Evolutionary conservation across 2,329 filamentous ascomycete species (phyloP), one percentile per base, ranked within the genome.

Genomic region (Alternaria sp.): DNA sequence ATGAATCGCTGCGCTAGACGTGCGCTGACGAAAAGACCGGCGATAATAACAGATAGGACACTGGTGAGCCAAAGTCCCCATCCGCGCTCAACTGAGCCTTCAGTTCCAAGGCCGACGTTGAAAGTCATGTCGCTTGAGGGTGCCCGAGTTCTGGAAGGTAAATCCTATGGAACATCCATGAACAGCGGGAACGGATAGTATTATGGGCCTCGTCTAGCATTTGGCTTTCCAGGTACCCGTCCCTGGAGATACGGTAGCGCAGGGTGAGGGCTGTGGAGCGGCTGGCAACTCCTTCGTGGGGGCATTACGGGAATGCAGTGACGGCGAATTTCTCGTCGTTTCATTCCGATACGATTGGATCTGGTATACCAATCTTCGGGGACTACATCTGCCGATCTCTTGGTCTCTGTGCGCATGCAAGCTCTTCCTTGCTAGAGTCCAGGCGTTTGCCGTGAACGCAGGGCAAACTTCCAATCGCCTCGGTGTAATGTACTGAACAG

Each of bases 1-100:
- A 62, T 43, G 9, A 59, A 39, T 30, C 69, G 59, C 42, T 72
- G 68, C 12, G 54, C 20, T 32, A 72, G 42, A 51, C 69, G 55
- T 28, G 65, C 68, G 18, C 36, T 46, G 3, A 72, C 65, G 41
- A 70, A 72, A 3, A 66, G 28, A 7, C 61, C 61, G 30, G 67
- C 63, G 3, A 70, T 52, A 1, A 65, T 43, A 16, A 72, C 66
- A 18, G 61, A 62, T n/a, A 70, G 57, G 20, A 70, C 68, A 44
- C 65, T 67, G 24, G 66, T 65, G 22, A 72, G 63, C 66, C 66
- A 70, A 9, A 72, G 53, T 7, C 59, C 60, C 68, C 66, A 69
- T 42, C 68, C 69, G 44, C 66, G 65, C 48, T 69, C 66, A 32
- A 64, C 44, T 18, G 65, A 62, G 9, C 63, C 68, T 57, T 72